Base-by-base conservation (phyloP, 495 filamentous ascomycete species). In the Neurospora sp. region DNA sequence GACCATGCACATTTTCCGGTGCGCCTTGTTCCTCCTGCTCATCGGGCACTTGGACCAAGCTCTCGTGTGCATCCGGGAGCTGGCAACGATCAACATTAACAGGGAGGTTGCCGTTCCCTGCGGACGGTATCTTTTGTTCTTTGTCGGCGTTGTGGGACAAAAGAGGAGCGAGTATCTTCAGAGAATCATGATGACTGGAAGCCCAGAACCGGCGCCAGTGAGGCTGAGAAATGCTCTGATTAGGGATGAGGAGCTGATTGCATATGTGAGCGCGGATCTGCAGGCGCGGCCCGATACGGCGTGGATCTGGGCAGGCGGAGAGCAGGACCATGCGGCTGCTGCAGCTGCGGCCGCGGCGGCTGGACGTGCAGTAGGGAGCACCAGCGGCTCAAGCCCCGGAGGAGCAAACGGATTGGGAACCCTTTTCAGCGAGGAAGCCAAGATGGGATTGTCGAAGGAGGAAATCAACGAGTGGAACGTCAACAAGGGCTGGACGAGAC, bases 1-100 rank as follows among this genome's bases (percentile, higher is more conserved):
- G 11, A 92, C 93, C 75, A 91, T 90, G 4, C 96, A 99, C 78
- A 85, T 97, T 71, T 98, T 95, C 91, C 92, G 96, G 39, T 97
- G 92, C 77, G 88, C 91, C 9, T 85, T 99, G 2, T 89, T 98
- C 74, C 85, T 97, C 11, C 87, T 93, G 27, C 90, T 95, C 72
- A 89, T 89, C 0, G 87, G 90, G 69, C 89, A 92, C 66, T 95
- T 90, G 79, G 87, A 89, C 6, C 84, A 89, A 0, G 94, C 96
- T 2, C 77, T 91, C 8, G 86, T 86, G 5, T 96, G 94, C 76
- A 86, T 94, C 12, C 89, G 92, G 59, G 89, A 90, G 18, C 90
- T 90, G 31, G 86, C 89, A 9, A 84, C 88, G 27, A 89, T 98
- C 70, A 89, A 89, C 23, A 86, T 90, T 54, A 83, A 88, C 38